A percentile compares a stretch with the other conserved stretches of the same genome.
Evolutionary conservation across 495 filamentous ascomycete genomes (phyloP).

Genomic region (Penicillium pancosmium): DNA sequence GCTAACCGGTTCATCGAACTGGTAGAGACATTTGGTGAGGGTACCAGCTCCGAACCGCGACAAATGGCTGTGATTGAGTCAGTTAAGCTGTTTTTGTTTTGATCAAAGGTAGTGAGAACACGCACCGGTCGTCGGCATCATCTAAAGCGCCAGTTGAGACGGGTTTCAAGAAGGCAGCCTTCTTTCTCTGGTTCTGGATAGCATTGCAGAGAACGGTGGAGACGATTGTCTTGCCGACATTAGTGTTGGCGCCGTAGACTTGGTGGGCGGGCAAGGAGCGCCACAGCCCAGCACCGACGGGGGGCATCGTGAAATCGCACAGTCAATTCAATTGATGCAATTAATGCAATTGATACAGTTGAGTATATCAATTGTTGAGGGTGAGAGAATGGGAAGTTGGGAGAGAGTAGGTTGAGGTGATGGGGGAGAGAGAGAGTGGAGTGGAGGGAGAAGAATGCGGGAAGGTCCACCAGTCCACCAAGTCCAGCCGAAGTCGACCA

Average conservation of each 20-base stretch:
- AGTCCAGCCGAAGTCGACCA: background rate
- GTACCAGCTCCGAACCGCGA: conserved; percentile 51
- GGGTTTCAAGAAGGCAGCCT: conserved; percentile 70
- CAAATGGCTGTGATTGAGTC: conserved; percentile 54
- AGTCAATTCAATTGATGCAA: too few relatives aligned
- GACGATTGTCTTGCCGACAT: conserved; percentile 78
- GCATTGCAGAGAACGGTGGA: conserved; percentile 70
- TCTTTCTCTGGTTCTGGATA: conserved; percentile 47
- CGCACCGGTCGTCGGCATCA: conserved; percentile 69
- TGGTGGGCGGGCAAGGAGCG: conserved; percentile 65
- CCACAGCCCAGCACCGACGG: conserved; percentile 57
- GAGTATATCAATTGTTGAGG: background rate
- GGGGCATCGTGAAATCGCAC: conserved; percentile 31
- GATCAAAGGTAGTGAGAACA: background rate
- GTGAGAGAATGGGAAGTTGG: background rate
- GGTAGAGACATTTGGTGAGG: conserved; percentile 62
- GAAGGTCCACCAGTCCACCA: background rate
- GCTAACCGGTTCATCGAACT: conserved; percentile 71
- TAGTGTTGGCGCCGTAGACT: conserved; percentile 78
- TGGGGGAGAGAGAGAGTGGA: background rate
- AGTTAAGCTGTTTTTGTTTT: background rate
- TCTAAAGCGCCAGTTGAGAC: conserved; percentile 69
- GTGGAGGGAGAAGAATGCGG: background rate
- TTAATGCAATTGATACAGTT: background rate
- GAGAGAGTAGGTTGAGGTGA: background rate